Conservation (phyloP, 768 basidiomycete species). For the Lentinula sp. region DNA sequence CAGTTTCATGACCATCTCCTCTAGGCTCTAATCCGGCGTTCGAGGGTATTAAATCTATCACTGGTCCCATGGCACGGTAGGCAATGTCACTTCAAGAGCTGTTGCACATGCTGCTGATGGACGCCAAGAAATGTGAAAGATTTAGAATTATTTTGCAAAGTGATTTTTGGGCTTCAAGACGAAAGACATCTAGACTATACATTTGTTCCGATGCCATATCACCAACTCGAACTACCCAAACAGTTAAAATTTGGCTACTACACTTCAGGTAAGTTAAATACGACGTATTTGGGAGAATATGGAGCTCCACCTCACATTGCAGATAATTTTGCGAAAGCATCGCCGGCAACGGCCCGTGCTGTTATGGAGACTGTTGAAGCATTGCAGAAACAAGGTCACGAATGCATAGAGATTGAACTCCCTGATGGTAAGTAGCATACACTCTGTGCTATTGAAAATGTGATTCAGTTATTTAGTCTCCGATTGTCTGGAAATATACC, state of each 20-base stretch:
- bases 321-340: constrained; percentile 62
- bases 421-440: constrained; percentile 37
- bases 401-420: constrained; percentile 66
- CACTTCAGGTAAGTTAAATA: constrained; percentile 14
- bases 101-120: constrained; percentile 5
- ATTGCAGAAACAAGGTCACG: constrained; percentile 64
- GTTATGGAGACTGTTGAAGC: constrained; percentile 68
- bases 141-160: constrained; percentile 51
- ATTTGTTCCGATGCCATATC: constrained; percentile 56
- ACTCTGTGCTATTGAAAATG: background rate
- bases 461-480: constrained; percentile 23
- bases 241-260: constrained; percentile 67
- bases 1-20: constrained; percentile 48
- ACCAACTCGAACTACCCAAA: constrained; percentile 42
- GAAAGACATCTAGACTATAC: constrained; percentile 25
- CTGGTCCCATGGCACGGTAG: constrained; percentile 67
- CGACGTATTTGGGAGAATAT: background rate
- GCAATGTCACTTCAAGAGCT: constrained; percentile 5
- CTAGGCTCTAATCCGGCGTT: constrained; percentile 60
- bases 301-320: background rate
- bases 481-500: constrained; percentile 52
- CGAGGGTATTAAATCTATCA: constrained; percentile 51
- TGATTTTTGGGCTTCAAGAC: constrained; percentile 41
- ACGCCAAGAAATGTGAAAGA: constrained; percentile 42
- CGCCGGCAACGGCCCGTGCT: constrained; percentile 70